These are phyloP conservation scores for Laburnicola sp. DNA, from an alignment of 2,329 filamentous ascomycete genomes.

Conservation along the genomic window DNA sequence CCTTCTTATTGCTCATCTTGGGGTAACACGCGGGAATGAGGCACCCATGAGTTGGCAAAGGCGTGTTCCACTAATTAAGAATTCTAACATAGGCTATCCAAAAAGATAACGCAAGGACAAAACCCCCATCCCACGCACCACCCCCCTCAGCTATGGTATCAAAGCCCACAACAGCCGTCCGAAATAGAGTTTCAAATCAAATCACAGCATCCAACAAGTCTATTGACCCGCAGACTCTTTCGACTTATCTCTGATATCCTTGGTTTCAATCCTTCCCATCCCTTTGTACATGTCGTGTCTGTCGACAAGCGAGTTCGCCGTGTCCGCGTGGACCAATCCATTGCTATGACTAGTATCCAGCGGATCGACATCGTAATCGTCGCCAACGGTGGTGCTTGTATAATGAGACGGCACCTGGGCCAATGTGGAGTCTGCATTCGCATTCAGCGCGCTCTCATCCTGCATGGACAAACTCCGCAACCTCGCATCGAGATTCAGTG, in stretches of 20 bases:
- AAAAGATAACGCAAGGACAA: no score
- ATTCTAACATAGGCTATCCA: no score
- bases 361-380: conserved; percentile 7
- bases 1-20: no score
- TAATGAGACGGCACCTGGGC: conserved; percentile 6
- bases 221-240: conserved; percentile 20
- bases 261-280: conserved; percentile 43
- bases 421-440: conserved; percentile 7
- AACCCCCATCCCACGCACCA: no score
- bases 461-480: conserved; percentile 21
- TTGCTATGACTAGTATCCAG: conserved; percentile 10
- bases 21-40: no score
- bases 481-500: conserved; percentile 29
- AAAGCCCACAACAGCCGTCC: no score
- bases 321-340: conserved; percentile 30
- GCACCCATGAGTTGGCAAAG: no score
- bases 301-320: conserved; percentile 43
- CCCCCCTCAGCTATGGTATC: no score
- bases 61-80: no score
- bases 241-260: conserved; percentile 41
- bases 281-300: conserved; percentile 50
- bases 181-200: no score
- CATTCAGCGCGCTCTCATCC: conserved; percentile 9
- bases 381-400: no score
- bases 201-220: neutral